These are phyloP conservation scores for Neoarthrinium moseri DNA, from an alignment of 2,329 filamentous ascomycete genomes.

Conservation along the genomic window DNA sequence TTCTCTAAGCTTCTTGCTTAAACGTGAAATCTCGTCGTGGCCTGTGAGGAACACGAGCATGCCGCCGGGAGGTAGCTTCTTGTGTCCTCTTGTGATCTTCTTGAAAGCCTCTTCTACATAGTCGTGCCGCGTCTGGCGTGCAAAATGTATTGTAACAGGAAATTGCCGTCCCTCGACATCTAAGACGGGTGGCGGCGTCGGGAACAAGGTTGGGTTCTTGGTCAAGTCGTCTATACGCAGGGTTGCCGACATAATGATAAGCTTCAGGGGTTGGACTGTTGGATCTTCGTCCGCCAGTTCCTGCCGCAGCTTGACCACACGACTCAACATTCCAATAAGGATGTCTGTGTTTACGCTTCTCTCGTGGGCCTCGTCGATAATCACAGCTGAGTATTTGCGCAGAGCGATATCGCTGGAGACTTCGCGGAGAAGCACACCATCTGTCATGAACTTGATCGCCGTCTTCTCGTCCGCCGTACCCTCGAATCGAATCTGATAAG, in stretches of 20 bases:
- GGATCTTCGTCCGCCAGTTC: slow-evolving; percentile 72
- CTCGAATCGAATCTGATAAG: slow-evolving; percentile 95
- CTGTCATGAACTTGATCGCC: slow-evolving; percentile 97
- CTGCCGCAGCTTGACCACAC: slow-evolving; percentile 81
- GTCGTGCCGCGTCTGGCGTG: slow-evolving; percentile 77
- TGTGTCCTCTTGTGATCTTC: slow-evolving; percentile 85
- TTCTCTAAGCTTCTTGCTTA: slow-evolving; percentile 77
- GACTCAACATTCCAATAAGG: slow-evolving; percentile 93
- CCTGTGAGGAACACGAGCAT: slow-evolving; percentile 95
- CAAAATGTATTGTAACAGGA: slow-evolving; percentile 85
- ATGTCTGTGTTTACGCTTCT: slow-evolving; percentile 97
- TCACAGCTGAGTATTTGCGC: slow-evolving; percentile 85
- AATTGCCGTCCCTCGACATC: slow-evolving; percentile 91
- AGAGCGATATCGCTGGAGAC: slow-evolving; percentile 86
- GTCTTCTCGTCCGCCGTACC: slow-evolving; percentile 77
- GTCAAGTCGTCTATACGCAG: slow-evolving; percentile 88
- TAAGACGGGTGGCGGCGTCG: slow-evolving; percentile 75
- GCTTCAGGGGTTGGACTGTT: slow-evolving; percentile 74
- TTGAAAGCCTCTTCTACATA: slow-evolving; percentile 88
- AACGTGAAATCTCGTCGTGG: slow-evolving; percentile 81
- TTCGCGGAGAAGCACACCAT: slow-evolving; percentile 91
- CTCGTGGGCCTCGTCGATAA: slow-evolving; percentile 97
- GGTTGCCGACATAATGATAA: slow-evolving; percentile 98
- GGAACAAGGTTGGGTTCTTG: slow-evolving; percentile 78
- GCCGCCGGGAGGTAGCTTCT: slow-evolving; percentile 83